These are phyloP conservation scores for Fusarium algeriense DNA, from an alignment of 2,329 filamentous ascomycete species.

Conservation along the genomic window DNA sequence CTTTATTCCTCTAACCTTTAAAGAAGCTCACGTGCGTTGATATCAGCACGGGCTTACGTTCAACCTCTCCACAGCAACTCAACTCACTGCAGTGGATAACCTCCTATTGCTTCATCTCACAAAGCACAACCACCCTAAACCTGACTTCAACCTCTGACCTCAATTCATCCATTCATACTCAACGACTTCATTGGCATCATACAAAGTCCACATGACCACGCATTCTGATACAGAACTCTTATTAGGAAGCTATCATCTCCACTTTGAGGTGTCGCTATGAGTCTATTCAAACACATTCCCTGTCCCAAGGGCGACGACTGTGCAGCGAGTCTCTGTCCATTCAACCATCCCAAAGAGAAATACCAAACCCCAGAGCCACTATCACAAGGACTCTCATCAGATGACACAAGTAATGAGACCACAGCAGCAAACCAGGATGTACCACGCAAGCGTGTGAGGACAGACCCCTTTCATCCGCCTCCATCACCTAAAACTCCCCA, in stretches of 20 bases:
- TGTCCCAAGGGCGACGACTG: conserved; percentile 63
- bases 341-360: conserved; percentile 58
- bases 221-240: not conserved
- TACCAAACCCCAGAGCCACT: conserved; percentile 4
- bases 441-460: conserved; percentile 50
- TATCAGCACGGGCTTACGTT: conserved; percentile 7
- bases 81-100: conserved; percentile 14
- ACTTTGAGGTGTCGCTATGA: conserved; percentile 46
- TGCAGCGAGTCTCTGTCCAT: conserved; percentile 64
- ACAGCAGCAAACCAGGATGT: conserved; percentile 44
- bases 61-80: not conserved
- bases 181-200: not conserved
- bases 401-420: conserved; percentile 12
- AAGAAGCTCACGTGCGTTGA: not conserved
- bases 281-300: conserved; percentile 61
- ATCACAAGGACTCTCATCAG: not conserved
- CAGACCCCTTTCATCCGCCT: conserved; percentile 32
- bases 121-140: conserved; percentile 15
- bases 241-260: not conserved
- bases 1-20: not conserved
- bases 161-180: not conserved
- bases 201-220: not conserved
- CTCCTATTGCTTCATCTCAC: conserved; percentile 11
- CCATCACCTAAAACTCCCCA: conserved; percentile 18
- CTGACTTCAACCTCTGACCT: conserved; percentile 14